phyloP scores from a whole-genome alignment of 441 rosid species.

The Capsella rubella region DNA sequence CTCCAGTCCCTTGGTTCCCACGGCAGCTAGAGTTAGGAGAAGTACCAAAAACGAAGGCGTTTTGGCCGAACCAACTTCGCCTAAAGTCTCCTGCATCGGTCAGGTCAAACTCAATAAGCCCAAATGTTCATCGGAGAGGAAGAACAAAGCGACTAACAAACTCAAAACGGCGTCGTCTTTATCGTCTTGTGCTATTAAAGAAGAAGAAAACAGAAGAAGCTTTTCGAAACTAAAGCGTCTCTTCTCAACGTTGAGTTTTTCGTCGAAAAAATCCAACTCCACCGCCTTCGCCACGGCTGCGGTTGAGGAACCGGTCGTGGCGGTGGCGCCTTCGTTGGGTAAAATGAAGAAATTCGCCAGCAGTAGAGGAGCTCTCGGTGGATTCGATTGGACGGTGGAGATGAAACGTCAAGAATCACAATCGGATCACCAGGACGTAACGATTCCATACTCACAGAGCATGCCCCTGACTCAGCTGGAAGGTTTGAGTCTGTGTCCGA shows the following conservation, averaged over 20 bases:
- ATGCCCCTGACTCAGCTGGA: constrained; percentile 18
- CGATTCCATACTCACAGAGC: constrained; percentile 27
- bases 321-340: constrained; percentile 57
- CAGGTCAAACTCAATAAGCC: constrained; percentile 64
- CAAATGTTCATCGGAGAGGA: constrained; percentile 48
- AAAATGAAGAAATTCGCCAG: constrained; percentile 78
- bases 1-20: constrained; percentile 74
- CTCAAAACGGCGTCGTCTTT: constrained; percentile 19
- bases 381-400: constrained; percentile 76
- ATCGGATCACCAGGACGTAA: constrained; percentile 43
- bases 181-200: constrained; percentile 17
- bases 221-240: constrained; percentile 50
- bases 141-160: constrained; percentile 38
- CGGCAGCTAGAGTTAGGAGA: constrained; percentile 54
- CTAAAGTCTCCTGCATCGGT: constrained; percentile 93
- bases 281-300: constrained; percentile 26
- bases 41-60: constrained; percentile 45
- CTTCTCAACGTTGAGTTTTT: constrained; percentile 40
- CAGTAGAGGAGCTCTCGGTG: constrained; percentile 57
- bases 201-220: constrained; percentile 33
- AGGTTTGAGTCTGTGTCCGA: constrained; percentile 23
- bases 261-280: constrained; percentile 40
- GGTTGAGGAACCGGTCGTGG: constrained; percentile 31
- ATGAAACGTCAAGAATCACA: constrained; percentile 52
- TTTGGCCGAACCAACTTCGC: constrained; percentile 82